A percentile compares a stretch with the other conserved stretches of the same genome.
These are phyloP conservation scores for Chalciporus pseudorubinellus DNA, from an alignment of 768 basidiomycete species.

Conservation along the genomic window DNA sequence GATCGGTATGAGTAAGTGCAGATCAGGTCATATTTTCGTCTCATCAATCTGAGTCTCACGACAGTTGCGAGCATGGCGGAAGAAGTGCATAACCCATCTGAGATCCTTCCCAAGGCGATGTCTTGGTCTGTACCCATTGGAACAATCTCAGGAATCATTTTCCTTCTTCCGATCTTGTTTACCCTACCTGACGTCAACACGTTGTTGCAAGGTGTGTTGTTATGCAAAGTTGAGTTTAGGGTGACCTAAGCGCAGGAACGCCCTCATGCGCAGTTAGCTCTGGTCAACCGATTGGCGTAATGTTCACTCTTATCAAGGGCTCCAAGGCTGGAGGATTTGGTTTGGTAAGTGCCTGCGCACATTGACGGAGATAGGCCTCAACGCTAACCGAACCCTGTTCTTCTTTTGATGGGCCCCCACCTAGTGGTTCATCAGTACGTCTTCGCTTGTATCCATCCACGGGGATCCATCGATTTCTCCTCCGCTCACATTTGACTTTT, in stretches of 20 bases:
- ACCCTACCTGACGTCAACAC: slow-evolving; percentile 58
- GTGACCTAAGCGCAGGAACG: slow-evolving; percentile 1
- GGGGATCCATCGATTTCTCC: not conserved
- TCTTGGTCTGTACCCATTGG: slow-evolving; percentile 54
- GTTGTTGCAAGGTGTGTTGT: slow-evolving; percentile 46
- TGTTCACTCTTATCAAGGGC: slow-evolving; percentile 63
- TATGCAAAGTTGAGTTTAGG: not conserved
- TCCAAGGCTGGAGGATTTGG: slow-evolving; percentile 61
- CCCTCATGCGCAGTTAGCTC: slow-evolving; percentile 43
- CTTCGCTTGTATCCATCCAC: not conserved
- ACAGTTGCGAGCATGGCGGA: slow-evolving; percentile 65
- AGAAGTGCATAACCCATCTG: slow-evolving; percentile 58
- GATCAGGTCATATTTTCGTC: not conserved
- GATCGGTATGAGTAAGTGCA: slow-evolving; percentile 56
- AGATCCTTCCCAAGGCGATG: slow-evolving; percentile 55
- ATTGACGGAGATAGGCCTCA: slow-evolving; percentile 2
- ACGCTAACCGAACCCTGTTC: not conserved
- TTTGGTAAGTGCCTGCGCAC: slow-evolving; percentile 38
- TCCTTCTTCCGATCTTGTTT: slow-evolving; percentile 61
- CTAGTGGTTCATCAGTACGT: slow-evolving; percentile 44
- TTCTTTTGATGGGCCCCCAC: not conserved
- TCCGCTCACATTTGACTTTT: not conserved
- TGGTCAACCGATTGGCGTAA: slow-evolving; percentile 61
- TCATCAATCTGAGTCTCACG: slow-evolving; percentile 1
- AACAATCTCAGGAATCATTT: slow-evolving; percentile 48